These are phyloP conservation scores for Triticum timopheevii DNA, from an alignment of 176 grass and related monocot species.

Conservation along the genomic window DNA sequence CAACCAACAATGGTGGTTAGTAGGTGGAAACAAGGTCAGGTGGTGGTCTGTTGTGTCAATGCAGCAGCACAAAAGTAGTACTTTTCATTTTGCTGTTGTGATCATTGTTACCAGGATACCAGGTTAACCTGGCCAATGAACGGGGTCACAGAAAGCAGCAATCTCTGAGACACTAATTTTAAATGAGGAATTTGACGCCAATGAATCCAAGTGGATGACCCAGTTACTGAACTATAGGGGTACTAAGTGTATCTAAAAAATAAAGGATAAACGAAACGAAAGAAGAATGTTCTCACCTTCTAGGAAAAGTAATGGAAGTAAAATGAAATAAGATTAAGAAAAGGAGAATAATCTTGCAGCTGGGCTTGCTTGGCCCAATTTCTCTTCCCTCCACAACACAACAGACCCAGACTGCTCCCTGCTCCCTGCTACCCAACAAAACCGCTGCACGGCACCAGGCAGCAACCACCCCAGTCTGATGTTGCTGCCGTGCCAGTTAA, in stretches of 20 bases:
- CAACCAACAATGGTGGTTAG: background rate
- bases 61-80: background rate
- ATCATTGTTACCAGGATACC: background rate
- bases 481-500: background rate
- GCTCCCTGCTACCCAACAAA: background rate
- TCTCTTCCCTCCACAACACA: background rate
- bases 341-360: background rate
- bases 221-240: background rate
- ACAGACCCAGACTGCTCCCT: background rate
- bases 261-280: background rate
- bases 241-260: background rate
- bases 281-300: background rate
- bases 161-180: background rate
- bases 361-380: background rate
- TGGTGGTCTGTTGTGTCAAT: background rate
- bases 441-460: background rate
- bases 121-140: background rate
- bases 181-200: background rate
- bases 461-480: background rate
- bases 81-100: background rate
- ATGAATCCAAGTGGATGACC: background rate
- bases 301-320: background rate
- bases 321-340: slow-evolving; percentile 8
- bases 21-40: background rate
- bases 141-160: background rate